Evolutionary conservation across 208 protist genomes (phyloP), one percentile per base, ranked within the genome.

Genomic region (Porcisia deanei): DNA sequence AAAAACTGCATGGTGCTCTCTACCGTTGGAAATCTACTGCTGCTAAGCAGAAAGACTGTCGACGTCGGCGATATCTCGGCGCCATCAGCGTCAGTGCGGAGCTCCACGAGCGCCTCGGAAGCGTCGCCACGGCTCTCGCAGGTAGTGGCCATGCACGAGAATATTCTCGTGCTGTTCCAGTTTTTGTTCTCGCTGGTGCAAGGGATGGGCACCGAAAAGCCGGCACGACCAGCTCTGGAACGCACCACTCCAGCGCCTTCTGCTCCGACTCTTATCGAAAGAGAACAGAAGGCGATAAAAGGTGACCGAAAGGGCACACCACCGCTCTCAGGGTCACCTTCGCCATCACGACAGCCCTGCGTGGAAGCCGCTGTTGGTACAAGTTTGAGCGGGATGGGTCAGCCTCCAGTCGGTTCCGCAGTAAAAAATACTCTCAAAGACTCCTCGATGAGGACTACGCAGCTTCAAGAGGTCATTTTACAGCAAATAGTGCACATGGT

Each of bases 81-180:
- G 20, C 30, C 75, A 3, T 55, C 58, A 6, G 1, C 52, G n/a
- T 39, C 39, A 52, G 43, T 37, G 9, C 25, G 20, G n/a, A 39
- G 34, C 30, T 41, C 41, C 16, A 5, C 47, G 14, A 54, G 20
- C 20, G 18, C 74, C 10, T 53, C 68, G 14, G 45, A 25, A 14
- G 37, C 45, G 47, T 39, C 75, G 52, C 80, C 49, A 43, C 43
- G 39, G 64, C 79, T 80, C 22, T 75, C 72, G 45, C 65, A 66
- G 16, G 57, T 83, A 60, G 66, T 92, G 16, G 86, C 88, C n/a
- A 91, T 92, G 84, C 89, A 93, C 74, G 89, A 95, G 64, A 95
- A 95, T 83, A 84, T 92, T 4, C 57, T 89, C 16, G 77, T 84
- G 16, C 54, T 86, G 22, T 77, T 84, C 12, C 81, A 83, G 39